These are phyloP conservation scores for Daldinia loculata DNA, from an alignment of 495 filamentous ascomycete genomes.

Conservation along the genomic window DNA sequence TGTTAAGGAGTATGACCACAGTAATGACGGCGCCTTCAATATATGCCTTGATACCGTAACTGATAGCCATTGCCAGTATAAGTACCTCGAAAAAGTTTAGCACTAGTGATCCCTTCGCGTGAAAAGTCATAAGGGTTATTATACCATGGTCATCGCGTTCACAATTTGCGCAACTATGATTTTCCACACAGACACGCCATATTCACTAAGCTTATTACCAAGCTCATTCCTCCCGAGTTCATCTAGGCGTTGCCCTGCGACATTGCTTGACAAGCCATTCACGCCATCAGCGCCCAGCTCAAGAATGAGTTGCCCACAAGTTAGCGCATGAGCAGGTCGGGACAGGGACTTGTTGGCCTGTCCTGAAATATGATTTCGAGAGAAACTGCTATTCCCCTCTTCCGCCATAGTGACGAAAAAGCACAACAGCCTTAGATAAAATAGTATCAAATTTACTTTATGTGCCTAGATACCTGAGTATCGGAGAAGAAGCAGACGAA, in stretches of 20 bases:
- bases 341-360: constrained; percentile 64
- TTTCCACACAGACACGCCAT: constrained; percentile 71
- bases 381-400: not conserved
- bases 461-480: no score
- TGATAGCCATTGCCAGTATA: constrained; percentile 76
- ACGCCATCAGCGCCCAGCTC: constrained; percentile 68
- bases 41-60: constrained; percentile 72
- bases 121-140: constrained; percentile 44
- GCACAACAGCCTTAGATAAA: not conserved
- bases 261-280: constrained; percentile 65
- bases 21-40: constrained; percentile 76
- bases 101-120: constrained; percentile 36
- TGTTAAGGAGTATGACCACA: constrained; percentile 71
- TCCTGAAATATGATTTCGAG: constrained; percentile 56
- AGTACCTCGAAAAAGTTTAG: constrained; percentile 61
- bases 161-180: constrained; percentile 68
- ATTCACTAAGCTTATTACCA: constrained; percentile 66
- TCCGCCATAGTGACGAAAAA: constrained; percentile 4
- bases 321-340: constrained; percentile 71
- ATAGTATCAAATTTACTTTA: no score
- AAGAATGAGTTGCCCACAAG: constrained; percentile 59
- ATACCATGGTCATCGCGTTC: constrained; percentile 65
- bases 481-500: no score
- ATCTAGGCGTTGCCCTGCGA: constrained; percentile 64
- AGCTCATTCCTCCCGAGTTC: constrained; percentile 70